Evolutionary conservation across 2,329 filamentous ascomycete genomes (phyloP).

Genomic region (Colletotrichum paranaense): DNA sequence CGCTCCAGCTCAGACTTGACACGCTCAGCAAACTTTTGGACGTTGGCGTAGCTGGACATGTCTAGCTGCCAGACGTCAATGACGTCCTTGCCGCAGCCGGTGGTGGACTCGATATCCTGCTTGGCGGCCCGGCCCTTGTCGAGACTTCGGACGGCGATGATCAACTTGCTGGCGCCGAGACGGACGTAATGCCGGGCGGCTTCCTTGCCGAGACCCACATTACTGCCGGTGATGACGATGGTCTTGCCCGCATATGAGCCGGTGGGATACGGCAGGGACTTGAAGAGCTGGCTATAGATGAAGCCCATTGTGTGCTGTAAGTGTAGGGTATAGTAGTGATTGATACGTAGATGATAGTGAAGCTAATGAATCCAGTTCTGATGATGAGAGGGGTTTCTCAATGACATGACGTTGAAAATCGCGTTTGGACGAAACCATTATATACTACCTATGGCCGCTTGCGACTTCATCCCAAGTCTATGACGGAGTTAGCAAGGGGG

Average conservation of each 20-base stretch:
- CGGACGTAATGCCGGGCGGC: constrained; percentile 44
- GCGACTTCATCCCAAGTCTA: background rate
- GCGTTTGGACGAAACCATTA: background rate
- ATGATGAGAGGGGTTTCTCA: background rate
- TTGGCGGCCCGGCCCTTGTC: constrained; percentile 46
- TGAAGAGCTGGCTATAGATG: constrained; percentile 30
- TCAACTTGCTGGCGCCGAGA: constrained; percentile 32
- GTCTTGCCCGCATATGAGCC: constrained; percentile 43
- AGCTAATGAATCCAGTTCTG: too few relatives aligned
- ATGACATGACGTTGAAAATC: background rate
- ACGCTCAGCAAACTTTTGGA: constrained; percentile 55
- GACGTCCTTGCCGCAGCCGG: constrained; percentile 36
- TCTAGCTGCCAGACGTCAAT: constrained; percentile 64
- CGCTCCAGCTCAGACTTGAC: constrained; percentile 49
- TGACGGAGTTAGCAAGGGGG: constrained; percentile 2
- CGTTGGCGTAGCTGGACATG: constrained; percentile 57
- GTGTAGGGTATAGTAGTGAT: background rate
- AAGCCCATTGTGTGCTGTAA: constrained; percentile 6
- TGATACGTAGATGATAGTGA: background rate
- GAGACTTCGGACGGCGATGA: constrained; percentile 37
- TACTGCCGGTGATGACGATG: constrained; percentile 48
- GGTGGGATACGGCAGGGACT: constrained; percentile 38
- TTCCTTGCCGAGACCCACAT: constrained; percentile 48
- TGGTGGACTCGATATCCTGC: constrained; percentile 46
- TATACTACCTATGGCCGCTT: background rate